Base-by-base conservation (phyloP, 2,329 filamentous ascomycete genomes). In the Fusarium annulatum region DNA sequence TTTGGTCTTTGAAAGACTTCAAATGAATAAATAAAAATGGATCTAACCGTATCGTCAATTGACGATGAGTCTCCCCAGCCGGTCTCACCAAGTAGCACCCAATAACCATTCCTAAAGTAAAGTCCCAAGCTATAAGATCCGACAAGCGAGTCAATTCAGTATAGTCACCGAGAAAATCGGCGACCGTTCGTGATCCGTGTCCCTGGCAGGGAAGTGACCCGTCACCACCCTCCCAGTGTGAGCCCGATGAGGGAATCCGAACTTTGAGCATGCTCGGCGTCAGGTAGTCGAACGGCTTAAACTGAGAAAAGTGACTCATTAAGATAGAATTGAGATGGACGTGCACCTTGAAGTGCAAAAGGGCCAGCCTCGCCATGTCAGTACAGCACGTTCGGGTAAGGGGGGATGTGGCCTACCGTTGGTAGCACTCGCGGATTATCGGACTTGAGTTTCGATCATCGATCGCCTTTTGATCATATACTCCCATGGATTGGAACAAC, bases 61-160 rank as follows among this genome's bases (percentile, higher is more conserved):
- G n/a, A 23, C 41, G 41, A 43, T 43, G n/a, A 4, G 4, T 9
- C 15, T 23, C 41, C 6, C 5, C n/a, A 2, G 0, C 0, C 15
- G 41, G 41, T 43, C 7, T 43, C 4, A 18, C 15, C 15, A 43
- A 18, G 15, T 43, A 43, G 16, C 41, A 43, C 1, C n/a, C n/a
- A 18, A 43, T 11, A 8, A 43, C 9, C 41, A 43, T 43, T 7
- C 41, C 41, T 4, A 43, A 15, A 18, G n/a, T 43, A 23, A 43
- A 43, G 15, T 43, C 41, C 41, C 41, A 43, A 8, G n/a, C 41
- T 7, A 43, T 7, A 11, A 43, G 9, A 8, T 43, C 6, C 15
- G 41, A 43, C 6, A 43, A 2, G 6, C 4, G n/a, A 11, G n/a
- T 11, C 11, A 2, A 1, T 18, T 11, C 6, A 18, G 7, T 43